Percentiles rank a stretch among this genome's conserved stretches.
Conservation (phyloP, 202 grass and related monocot genomes). For the Miscanthus sacchariflorus region DNA sequence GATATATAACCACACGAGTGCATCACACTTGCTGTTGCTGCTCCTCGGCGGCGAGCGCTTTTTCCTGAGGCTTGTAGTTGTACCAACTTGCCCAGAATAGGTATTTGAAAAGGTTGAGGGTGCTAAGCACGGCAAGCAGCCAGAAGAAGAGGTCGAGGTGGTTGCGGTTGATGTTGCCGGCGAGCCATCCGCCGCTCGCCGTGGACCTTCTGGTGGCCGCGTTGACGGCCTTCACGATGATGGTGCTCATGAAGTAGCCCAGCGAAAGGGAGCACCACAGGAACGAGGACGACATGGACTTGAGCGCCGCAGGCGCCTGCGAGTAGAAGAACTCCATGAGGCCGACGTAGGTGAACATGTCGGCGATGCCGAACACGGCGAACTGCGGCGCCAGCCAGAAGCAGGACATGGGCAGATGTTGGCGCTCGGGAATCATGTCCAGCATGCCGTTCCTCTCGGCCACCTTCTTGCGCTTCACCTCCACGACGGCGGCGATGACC, state of each 20-base stretch:
- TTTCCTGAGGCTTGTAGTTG: conserved; percentile 45
- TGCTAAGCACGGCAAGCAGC: conserved; percentile 67
- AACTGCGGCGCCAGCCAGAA: conserved; percentile 73
- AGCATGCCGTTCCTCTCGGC: conserved; percentile 19
- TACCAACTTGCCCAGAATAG: conserved; percentile 74
- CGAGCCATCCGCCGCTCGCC: conserved; percentile 56
- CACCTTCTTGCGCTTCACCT: conserved; percentile 58
- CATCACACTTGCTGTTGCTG: background rate
- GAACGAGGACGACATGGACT: conserved; percentile 70
- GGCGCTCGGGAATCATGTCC: background rate
- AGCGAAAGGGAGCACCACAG: conserved; percentile 62
- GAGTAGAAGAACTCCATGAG: conserved; percentile 85
- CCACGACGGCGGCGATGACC: conserved; percentile 62
- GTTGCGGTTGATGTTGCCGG: conserved; percentile 67
- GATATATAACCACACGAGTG: too few relatives aligned
- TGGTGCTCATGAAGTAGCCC: conserved; percentile 70
- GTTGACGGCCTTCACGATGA: conserved; percentile 68
- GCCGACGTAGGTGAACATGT: conserved; percentile 76
- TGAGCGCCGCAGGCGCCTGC: conserved; percentile 58
- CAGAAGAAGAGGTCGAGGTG: conserved; percentile 83
- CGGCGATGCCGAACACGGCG: conserved; percentile 66
- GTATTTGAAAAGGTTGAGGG: conserved; percentile 73
- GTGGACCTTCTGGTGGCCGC: conserved; percentile 37
- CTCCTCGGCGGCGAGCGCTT: background rate
- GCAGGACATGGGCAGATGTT: conserved; percentile 46